A percentile compares a stretch with the other conserved stretches of the same genome.
These are phyloP conservation scores for Glaciozyma martinii DNA, from an alignment of 768 basidiomycete species.

Conservation along the genomic window DNA sequence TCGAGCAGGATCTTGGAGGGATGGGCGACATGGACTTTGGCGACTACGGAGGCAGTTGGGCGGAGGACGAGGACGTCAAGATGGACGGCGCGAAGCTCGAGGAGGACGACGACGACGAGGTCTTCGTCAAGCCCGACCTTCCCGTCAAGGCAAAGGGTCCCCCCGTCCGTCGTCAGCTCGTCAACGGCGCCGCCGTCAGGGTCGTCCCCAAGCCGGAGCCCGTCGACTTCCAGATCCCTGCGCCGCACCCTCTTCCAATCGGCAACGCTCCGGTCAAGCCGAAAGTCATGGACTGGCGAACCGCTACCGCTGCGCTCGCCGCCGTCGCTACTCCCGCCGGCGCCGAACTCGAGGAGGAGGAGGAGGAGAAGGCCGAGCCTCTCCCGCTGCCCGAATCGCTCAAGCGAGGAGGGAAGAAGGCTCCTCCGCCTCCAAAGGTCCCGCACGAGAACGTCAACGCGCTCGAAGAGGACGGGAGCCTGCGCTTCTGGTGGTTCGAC, in stretches of 20 bases:
- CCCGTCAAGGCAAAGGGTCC: constrained; percentile 29
- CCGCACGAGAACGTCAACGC: constrained; percentile 41
- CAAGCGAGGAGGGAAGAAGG: constrained; percentile 18
- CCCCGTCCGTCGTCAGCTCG: constrained; percentile 26
- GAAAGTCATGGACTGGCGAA: constrained; percentile 34
- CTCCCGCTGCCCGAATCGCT: constrained; percentile 51
- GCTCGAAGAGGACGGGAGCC: constrained; percentile 70
- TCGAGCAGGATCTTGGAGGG: constrained; percentile 3
- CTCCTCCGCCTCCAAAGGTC: constrained; percentile 2
- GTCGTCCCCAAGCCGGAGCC: constrained; percentile 17
- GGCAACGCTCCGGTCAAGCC: constrained; percentile 22
- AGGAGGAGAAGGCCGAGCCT: constrained; percentile 53
- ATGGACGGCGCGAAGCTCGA: constrained; percentile 22
- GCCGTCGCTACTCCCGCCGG: neutral
- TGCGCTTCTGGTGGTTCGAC: constrained; percentile 94
- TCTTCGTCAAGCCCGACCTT: constrained; percentile 28
- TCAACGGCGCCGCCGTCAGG: constrained; percentile 32
- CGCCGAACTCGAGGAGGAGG: constrained; percentile 30
- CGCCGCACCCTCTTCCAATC: neutral
- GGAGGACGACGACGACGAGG: constrained; percentile 31
- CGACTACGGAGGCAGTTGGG: constrained; percentile 33
- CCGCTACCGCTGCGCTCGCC: constrained; percentile 28
- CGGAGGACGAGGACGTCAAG: constrained; percentile 31
- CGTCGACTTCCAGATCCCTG: neutral
- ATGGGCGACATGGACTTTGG: constrained; percentile 21